Evolutionary conservation across 108 stramenopile genomes (phyloP), one percentile per base, ranked within the genome.

Genomic region (Skeletonema grethae): DNA sequence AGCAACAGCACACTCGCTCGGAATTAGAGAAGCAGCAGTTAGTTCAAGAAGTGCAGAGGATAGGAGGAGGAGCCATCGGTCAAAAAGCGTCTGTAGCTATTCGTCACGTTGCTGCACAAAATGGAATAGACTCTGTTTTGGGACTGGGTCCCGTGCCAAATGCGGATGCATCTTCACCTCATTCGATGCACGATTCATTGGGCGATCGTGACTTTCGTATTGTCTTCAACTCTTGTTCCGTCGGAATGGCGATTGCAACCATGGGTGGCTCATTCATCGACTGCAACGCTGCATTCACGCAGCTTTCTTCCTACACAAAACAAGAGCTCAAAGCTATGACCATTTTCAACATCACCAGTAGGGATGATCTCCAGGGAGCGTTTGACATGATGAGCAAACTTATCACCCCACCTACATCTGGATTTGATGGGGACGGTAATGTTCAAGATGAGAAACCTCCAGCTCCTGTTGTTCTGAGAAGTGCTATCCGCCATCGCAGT

Each of bases 241-340:
- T 95, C 28, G 94, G 90, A 65, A 92, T 92, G 89, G 95, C 95
- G 1, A 90, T 93, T 48, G 95, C 95, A 31, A 88, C 92, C 0
- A 91, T 96, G 88, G 95, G 92, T 56, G 95, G 92, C 9, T 87
- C 91, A 0, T 92, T 96, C 61, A 90, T 96, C 60, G 92, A 96
- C 67, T 96, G 95, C 82, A 96, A 96, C 77, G 70, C 79, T 55
- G 77, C 89, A 15, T 96, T 93, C 59, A 85, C 79, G 32, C 69
- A 92, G 43, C 80, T 96, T 4, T 86, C 90, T 0, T 73, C 71
- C 16, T 91, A 86, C 68, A 69, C 85, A 8, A 92, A 90, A 68
- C 87, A 88, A 71, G 90, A 93, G 63, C 72, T 96, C 43, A 86
- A 87, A 65, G 80, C 88, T 13, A 88, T 91, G 90, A 96, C 95